phyloP scores from a whole-genome alignment of 345 rosid species.

The Chamaenerion angustifolium region DNA sequence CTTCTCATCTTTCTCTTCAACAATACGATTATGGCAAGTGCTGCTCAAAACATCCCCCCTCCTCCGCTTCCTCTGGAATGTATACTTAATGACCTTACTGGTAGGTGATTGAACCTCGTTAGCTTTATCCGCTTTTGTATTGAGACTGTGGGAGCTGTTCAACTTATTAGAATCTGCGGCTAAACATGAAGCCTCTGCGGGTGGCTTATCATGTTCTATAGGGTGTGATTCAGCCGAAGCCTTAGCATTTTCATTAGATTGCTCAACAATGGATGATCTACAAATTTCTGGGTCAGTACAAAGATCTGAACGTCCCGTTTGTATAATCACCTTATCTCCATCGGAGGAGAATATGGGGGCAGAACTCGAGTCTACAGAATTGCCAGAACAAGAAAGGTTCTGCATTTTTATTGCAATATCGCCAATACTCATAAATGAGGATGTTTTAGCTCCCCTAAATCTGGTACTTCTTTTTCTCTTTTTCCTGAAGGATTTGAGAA shows the following conservation, averaged over 20 bases:
- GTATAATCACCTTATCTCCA: not conserved
- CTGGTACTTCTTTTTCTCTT: conserved; percentile 12
- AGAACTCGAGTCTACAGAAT: not conserved
- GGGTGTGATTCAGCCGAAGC: conserved; percentile 8
- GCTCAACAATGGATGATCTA: not conserved
- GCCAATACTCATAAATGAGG: conserved; percentile 11
- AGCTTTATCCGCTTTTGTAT: conserved; percentile 17
- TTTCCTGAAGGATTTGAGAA: conserved; percentile 1
- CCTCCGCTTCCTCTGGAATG: conserved; percentile 67
- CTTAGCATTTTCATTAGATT: not conserved
- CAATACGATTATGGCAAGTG: conserved; percentile 25
- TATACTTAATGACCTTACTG: conserved; percentile 42
- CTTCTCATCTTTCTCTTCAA: conserved; percentile 17
- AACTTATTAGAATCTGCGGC: conserved; percentile 12
- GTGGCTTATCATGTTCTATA: conserved; percentile 17
- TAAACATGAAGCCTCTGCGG: conserved; percentile 17
- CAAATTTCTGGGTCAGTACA: too few species aligned
- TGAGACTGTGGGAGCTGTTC: conserved; percentile 5
- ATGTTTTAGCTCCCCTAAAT: conserved; percentile 11
- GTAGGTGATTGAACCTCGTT: conserved; percentile 23
- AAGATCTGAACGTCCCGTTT: not conserved
- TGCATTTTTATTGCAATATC: conserved; percentile 7
- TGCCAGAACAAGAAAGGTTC: not conserved
- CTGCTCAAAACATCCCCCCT: conserved; percentile 49
- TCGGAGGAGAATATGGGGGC: too few species aligned